Evolutionary conservation across 2,329 filamentous ascomycete genomes (phyloP), one percentile per base, ranked within the genome.

Genomic region (Fusarium goolgardi): DNA sequence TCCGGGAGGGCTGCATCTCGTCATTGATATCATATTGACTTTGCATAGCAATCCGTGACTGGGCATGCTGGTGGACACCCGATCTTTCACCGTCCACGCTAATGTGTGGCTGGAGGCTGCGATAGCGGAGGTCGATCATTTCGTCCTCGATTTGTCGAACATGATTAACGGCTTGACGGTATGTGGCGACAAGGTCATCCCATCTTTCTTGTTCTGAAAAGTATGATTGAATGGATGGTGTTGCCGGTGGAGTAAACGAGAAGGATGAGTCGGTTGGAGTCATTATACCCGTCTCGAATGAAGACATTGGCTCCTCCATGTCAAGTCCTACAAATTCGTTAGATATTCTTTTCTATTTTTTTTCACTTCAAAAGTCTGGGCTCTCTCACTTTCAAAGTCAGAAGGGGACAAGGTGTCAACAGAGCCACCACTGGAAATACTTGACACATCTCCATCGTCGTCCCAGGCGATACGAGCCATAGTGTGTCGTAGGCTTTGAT

Each of bases 121-220:
- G 39, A 7, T 39, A 27, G 18, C 55, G 52, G 23, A 53, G 50
- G n/a, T 20, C 27, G 5, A 46, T 5, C 52, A 59, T 47, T 20
- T 47, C 32, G 5, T 59, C 25, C 6, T 59, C 55, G 6, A 59
- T 46, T 15, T n/a, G 10, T 8, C 52, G 32, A 12, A 59, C 20
- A 10, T 57, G 27, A 15, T 40, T 55, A 4, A 57, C 10, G 1
- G 52, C 21, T 47, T 59, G 32, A 1, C 21, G 52, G 8, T 59
- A 59, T 16, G 10, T 40, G 2, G 1, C 3, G 18, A 31, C 16
- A 6, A 59, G 52, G 0, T 11, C 52, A 15, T 47, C 40, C 55
- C 55, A 59, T 4, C 6, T 43, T 5, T 47, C 55, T 27, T 18
- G 10, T 8, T n/a, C 16, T 2, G 32, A 8, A 7, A 15, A n/a